A percentile compares a stretch with the other conserved stretches of the same genome.
These are phyloP conservation scores for Lachancea fermentati DNA, from an alignment of 805 yeast genomes.

Conservation along the genomic window DNA sequence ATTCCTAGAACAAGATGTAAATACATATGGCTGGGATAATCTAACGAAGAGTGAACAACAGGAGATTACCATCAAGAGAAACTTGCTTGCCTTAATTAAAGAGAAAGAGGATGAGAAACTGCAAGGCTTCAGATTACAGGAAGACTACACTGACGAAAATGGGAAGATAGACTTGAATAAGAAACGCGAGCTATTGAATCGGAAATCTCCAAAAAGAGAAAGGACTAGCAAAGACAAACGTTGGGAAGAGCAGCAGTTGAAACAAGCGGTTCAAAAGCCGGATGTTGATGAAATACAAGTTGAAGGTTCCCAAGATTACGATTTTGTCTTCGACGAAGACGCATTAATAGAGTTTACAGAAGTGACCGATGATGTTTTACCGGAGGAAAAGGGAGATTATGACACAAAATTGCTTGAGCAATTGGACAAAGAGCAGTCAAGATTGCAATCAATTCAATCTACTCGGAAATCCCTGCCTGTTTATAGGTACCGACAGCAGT, in stretches of 20 bases:
- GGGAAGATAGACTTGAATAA: constrained; percentile 51
- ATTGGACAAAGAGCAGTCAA: constrained; percentile 26
- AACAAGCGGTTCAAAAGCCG: constrained; percentile 19
- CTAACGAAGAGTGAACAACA: constrained; percentile 43
- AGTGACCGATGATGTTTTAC: constrained; percentile 33
- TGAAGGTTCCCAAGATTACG: constrained; percentile 44
- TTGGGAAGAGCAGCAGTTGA: constrained; percentile 33
- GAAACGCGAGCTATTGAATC: constrained; percentile 46
- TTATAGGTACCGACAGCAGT: constrained; percentile 51
- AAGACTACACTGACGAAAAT: constrained; percentile 46
- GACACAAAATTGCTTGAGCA: constrained; percentile 18
- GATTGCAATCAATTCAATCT: constrained; percentile 36
- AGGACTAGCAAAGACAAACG: constrained; percentile 29
- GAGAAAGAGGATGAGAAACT: constrained; percentile 33
- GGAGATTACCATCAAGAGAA: constrained; percentile 48
- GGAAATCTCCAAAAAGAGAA: constrained; percentile 27
- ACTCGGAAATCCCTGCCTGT: constrained; percentile 72
- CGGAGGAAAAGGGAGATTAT: constrained; percentile 30
- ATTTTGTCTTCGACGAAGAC: constrained; percentile 67
- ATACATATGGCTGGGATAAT: constrained; percentile 48
- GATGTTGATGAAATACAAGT: constrained; percentile 25
- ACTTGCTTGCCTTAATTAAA: constrained; percentile 40
- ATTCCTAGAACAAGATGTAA: constrained; percentile 45
- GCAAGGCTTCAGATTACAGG: constrained; percentile 48
- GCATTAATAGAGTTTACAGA: constrained; percentile 54